Conservation (phyloP, 495 filamentous ascomycete genomes). For the Talaromyces proteolyticus region DNA sequence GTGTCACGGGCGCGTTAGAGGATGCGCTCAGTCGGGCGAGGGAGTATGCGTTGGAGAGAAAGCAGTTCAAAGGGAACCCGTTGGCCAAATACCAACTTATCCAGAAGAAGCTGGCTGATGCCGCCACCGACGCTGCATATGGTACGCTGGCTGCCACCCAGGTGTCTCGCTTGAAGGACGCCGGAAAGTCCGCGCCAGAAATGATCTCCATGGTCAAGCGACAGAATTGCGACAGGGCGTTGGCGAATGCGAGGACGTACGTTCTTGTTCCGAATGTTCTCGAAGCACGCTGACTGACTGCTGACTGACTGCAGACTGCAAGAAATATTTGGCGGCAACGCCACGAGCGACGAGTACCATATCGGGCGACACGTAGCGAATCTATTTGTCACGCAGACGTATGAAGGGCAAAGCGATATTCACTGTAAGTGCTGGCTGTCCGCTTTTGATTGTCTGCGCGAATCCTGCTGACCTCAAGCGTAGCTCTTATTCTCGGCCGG, state of each 20-base stretch:
- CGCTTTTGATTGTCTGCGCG: slow-evolving; percentile 1
- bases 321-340: slow-evolving; percentile 96
- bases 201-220: slow-evolving; percentile 99
- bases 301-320: slow-evolving; percentile 55
- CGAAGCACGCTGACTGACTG: background rate
- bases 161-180: slow-evolving; percentile 89
- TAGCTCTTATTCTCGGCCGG: slow-evolving; percentile 61
- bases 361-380: slow-evolving; percentile 96
- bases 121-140: slow-evolving; percentile 83
- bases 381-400: slow-evolving; percentile 94
- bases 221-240: slow-evolving; percentile 91
- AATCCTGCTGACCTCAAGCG: slow-evolving; percentile 15
- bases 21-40: slow-evolving; percentile 78
- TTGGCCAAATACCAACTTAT: slow-evolving; percentile 97
- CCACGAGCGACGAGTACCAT: slow-evolving; percentile 91
- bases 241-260: slow-evolving; percentile 70
- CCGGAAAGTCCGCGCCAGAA: slow-evolving; percentile 80
- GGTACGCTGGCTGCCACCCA: slow-evolving; percentile 82
- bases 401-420: slow-evolving; percentile 96
- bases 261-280: slow-evolving; percentile 16
- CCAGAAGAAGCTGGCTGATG: slow-evolving; percentile 95
- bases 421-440: slow-evolving; percentile 58
- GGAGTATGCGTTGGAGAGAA: slow-evolving; percentile 82
- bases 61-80: slow-evolving; percentile 95
- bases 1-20: slow-evolving; percentile 88